These are phyloP conservation scores for Dendrocalamus sinicus DNA, from an alignment of 176 grass and related monocot genomes.

Conservation along the genomic window DNA sequence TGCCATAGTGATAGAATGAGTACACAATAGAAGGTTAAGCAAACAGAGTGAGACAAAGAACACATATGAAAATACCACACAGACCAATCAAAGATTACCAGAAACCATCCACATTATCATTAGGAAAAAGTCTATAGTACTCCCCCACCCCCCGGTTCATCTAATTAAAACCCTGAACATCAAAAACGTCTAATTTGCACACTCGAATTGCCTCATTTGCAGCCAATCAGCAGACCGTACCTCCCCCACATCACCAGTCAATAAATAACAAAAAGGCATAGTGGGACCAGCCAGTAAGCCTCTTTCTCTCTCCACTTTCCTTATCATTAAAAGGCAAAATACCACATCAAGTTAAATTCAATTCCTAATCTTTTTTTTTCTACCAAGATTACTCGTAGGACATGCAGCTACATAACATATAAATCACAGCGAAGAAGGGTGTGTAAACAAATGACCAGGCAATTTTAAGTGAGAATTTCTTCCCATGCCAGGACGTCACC, in stretches of 20 bases:
- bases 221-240: too few relatives aligned
- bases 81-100: neutral
- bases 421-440: neutral
- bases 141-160: rapidly evolving
- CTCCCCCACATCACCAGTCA: too few relatives aligned
- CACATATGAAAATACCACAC: neutral
- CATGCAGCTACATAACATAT: neutral
- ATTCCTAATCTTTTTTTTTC: neutral
- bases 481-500: too few relatives aligned
- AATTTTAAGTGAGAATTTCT: neutral
- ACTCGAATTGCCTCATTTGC: too few relatives aligned
- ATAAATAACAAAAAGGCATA: too few relatives aligned
- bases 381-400: neutral
- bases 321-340: too few relatives aligned
- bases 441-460: neutral
- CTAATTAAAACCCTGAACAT: too few relatives aligned
- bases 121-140: too few relatives aligned
- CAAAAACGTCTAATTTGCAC: too few relatives aligned
- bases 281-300: too few relatives aligned
- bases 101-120: neutral
- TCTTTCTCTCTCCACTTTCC: too few relatives aligned
- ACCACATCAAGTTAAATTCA: too few relatives aligned
- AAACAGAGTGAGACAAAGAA: conserved; percentile 7
- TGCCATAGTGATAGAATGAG: neutral
- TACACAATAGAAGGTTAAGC: neutral